Conservation (phyloP, 805 yeast genomes). For the Monosporozyma unispora region DNA sequence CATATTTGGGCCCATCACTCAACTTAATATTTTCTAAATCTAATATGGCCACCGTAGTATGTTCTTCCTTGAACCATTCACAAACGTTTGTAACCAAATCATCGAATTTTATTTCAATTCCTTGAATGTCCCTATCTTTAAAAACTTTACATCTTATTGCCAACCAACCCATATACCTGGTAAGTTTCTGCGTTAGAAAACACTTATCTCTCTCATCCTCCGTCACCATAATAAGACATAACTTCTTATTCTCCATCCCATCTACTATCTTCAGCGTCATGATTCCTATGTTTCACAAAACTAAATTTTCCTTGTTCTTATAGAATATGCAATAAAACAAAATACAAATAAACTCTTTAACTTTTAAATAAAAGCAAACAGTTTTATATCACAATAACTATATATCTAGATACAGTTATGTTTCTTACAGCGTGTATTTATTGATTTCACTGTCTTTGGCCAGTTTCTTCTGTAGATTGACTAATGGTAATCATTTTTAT, state of each 20-base stretch:
- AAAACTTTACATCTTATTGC: conserved; percentile 77
- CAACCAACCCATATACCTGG: conserved; percentile 80
- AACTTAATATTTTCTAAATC: conserved; percentile 87
- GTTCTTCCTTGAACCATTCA: conserved; percentile 71
- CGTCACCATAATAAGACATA: conserved; percentile 1
- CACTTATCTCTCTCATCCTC: background rate
- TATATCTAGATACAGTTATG: background rate
- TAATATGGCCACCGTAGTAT: conserved; percentile 82
- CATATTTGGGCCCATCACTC: conserved; percentile 56
- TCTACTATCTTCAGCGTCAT: conserved; percentile 2
- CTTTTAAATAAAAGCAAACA: background rate
- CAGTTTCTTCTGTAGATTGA: background rate
- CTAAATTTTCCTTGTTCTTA: background rate
- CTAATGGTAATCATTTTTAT: background rate
- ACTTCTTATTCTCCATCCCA: conserved; percentile 1
- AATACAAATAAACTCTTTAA: background rate
- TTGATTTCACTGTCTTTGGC: background rate
- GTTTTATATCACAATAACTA: background rate
- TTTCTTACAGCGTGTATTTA: background rate
- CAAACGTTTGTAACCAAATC: conserved; percentile 70
- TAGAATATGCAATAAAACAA: background rate
- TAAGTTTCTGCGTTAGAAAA: conserved; percentile 1
- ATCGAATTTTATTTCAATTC: conserved; percentile 54
- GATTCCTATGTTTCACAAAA: background rate
- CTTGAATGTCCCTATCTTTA: conserved; percentile 74